phyloP scores from a whole-genome alignment of 73 alveolate species.

The Tetrahymena thermophila region DNA sequence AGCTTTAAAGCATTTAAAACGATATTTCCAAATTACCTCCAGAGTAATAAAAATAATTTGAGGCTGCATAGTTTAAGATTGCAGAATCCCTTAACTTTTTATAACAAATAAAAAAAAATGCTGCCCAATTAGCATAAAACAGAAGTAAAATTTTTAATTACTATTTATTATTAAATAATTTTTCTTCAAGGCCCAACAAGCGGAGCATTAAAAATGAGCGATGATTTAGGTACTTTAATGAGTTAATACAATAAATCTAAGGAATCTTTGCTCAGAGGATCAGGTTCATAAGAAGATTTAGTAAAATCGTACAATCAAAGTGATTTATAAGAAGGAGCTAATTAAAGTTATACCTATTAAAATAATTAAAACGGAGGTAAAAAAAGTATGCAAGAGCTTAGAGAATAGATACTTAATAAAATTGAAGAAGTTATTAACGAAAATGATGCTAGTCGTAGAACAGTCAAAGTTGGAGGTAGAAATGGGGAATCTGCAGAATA shows the following conservation, averaged over 20 bases:
- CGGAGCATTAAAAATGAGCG: not conserved
- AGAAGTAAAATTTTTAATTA: not conserved
- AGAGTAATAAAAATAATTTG: not conserved
- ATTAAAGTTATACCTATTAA: not conserved
- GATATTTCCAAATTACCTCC: not conserved
- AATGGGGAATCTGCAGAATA: not conserved
- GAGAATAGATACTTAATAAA: not conserved
- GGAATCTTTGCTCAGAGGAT: not conserved
- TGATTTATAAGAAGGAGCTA: not conserved
- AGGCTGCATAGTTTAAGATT: not conserved
- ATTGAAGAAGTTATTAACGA: not conserved
- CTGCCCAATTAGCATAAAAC: not conserved
- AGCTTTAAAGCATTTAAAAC: not conserved
- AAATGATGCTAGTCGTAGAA: not conserved
- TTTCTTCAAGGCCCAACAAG: not conserved
- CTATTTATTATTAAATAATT: not conserved
- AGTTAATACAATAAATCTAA: not conserved
- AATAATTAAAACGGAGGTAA: not conserved
- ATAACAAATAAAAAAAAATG: not conserved
- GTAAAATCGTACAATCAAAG: not conserved
- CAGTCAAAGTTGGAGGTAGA: not conserved
- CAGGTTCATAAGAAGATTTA: not conserved
- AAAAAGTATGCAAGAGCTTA: not conserved
- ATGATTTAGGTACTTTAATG: not conserved
- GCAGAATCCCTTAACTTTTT: not conserved